Evolutionary conservation across 2,329 filamentous ascomycete species (phyloP).

Genomic region (Aspergillus fijiensis): DNA sequence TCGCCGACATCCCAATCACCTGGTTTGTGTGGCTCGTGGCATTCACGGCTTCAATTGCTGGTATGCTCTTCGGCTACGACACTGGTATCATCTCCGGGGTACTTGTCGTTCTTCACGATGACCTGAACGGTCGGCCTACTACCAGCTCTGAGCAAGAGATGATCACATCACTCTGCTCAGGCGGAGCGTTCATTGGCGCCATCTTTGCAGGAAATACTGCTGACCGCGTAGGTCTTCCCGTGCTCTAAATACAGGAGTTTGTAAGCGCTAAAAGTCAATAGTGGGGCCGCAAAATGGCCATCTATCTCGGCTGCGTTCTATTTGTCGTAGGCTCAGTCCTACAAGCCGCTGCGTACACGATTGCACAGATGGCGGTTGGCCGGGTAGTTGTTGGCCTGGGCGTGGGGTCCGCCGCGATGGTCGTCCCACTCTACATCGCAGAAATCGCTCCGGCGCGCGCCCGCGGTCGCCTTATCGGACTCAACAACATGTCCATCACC

Average conservation of each 20-base stretch:
- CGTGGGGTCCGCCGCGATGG: slow-evolving; percentile 51
- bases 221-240: slow-evolving; percentile 32
- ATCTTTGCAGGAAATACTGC: slow-evolving; percentile 39
- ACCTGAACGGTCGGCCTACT: slow-evolving; percentile 42
- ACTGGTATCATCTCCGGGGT: slow-evolving; percentile 50
- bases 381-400: slow-evolving; percentile 52
- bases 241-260: neutral
- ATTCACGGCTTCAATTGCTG: slow-evolving; percentile 36
- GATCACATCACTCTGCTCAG: slow-evolving; percentile 53
- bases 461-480: slow-evolving; percentile 39
- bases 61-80: slow-evolving; percentile 45
- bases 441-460: slow-evolving; percentile 53
- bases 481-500: slow-evolving; percentile 51
- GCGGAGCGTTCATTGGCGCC: slow-evolving; percentile 49
- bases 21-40: slow-evolving; percentile 42
- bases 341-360: slow-evolving; percentile 37
- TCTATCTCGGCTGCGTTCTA: slow-evolving; percentile 44
- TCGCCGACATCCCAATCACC: slow-evolving; percentile 42
- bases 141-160: slow-evolving; percentile 50
- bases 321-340: slow-evolving; percentile 43
- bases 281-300: slow-evolving; percentile 42
- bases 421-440: slow-evolving; percentile 49
- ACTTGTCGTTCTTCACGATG: slow-evolving; percentile 34
- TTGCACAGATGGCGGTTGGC: slow-evolving; percentile 48
- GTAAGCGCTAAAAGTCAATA: slow-evolving; percentile 29